Percentiles rank a stretch among this genome's conserved stretches.
These are phyloP conservation scores for Miscanthus lutarioriparius DNA, from an alignment of 176 grass and related monocot species.

Conservation along the genomic window DNA sequence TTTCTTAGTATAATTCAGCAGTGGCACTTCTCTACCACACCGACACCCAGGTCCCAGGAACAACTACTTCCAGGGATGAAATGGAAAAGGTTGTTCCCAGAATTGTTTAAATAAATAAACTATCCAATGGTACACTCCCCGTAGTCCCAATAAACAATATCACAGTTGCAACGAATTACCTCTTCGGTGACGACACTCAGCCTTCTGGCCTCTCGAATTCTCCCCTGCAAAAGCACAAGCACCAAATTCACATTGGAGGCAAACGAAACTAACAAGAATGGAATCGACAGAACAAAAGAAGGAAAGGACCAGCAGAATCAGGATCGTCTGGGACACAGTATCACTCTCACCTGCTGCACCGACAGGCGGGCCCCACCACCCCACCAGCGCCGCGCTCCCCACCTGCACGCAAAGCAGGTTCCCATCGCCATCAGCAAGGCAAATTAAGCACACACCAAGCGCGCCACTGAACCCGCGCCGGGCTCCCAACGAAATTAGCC, in stretches of 20 bases:
- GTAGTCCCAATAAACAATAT: too few relatives aligned
- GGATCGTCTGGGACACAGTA: background rate
- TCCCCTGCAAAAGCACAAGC: slow-evolving; percentile 27
- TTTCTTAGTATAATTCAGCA: background rate
- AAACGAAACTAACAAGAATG: background rate
- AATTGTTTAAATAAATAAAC: background rate
- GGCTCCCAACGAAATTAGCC: background rate
- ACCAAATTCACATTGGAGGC: background rate
- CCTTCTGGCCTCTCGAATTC: slow-evolving; percentile 21
- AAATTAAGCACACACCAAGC: background rate
- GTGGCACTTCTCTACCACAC: background rate
- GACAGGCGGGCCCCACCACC: background rate
- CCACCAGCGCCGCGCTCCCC: slow-evolving; percentile 10
- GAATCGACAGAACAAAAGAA: background rate
- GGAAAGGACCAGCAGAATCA: background rate
- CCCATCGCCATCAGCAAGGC: background rate
- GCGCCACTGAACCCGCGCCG: background rate
- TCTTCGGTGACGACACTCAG: slow-evolving; percentile 46
- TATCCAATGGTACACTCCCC: background rate
- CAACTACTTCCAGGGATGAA: background rate
- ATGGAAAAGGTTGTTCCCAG: background rate
- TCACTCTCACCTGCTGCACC: slow-evolving; percentile 35
- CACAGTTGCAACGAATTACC: slow-evolving; percentile 13
- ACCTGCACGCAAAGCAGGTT: slow-evolving; percentile 24
- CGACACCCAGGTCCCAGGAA: background rate